Conservation (phyloP, 1,284 basidiomycete species). For the Porphyrellus sp. region DNA sequence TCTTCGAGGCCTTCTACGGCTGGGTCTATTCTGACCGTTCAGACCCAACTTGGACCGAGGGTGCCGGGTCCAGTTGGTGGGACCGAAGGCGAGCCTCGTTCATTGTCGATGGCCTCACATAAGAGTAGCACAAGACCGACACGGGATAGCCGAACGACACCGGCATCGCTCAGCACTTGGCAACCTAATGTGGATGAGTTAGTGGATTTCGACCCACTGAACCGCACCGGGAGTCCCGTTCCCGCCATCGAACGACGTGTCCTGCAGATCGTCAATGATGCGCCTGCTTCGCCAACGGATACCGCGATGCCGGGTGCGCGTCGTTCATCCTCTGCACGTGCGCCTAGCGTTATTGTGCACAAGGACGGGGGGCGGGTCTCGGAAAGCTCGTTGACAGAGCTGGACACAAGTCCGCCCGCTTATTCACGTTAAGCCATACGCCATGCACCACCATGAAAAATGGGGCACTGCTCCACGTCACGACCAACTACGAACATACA, state of each 20-base stretch:
- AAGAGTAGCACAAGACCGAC: slow-evolving; percentile 14
- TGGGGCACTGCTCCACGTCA: slow-evolving; percentile 7
- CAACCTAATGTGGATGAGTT: slow-evolving; percentile 26
- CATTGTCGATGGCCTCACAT: slow-evolving; percentile 26
- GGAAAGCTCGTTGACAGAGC: not conserved
- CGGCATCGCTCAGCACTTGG: slow-evolving; percentile 13
- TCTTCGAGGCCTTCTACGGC: slow-evolving; percentile 43
- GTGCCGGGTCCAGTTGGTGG: slow-evolving; percentile 3
- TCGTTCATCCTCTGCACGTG: slow-evolving; percentile 1
- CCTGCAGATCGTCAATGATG: slow-evolving; percentile 32
- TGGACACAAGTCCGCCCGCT: slow-evolving; percentile 21
- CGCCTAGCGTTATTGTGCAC: slow-evolving; percentile 25
- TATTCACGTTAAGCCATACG: slow-evolving; percentile 21
- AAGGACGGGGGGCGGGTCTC: slow-evolving; percentile 26
- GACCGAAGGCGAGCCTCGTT: slow-evolving; percentile 11
- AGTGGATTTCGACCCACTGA: slow-evolving; percentile 15
- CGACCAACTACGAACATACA: slow-evolving; percentile 18
- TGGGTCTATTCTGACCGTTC: slow-evolving; percentile 35
- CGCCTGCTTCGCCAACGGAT: slow-evolving; percentile 23
- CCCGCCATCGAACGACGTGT: slow-evolving; percentile 21
- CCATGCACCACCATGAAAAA: slow-evolving; percentile 1
- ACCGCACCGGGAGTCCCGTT: slow-evolving; percentile 25
- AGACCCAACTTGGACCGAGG: slow-evolving; percentile 12
- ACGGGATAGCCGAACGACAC: slow-evolving; percentile 2
- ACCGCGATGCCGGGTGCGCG: not conserved